A percentile compares a stretch with the other conserved stretches of the same genome.
phyloP scores from a whole-genome alignment of 1,284 basidiomycete species.

The Ganoderma leucocontextum region DNA sequence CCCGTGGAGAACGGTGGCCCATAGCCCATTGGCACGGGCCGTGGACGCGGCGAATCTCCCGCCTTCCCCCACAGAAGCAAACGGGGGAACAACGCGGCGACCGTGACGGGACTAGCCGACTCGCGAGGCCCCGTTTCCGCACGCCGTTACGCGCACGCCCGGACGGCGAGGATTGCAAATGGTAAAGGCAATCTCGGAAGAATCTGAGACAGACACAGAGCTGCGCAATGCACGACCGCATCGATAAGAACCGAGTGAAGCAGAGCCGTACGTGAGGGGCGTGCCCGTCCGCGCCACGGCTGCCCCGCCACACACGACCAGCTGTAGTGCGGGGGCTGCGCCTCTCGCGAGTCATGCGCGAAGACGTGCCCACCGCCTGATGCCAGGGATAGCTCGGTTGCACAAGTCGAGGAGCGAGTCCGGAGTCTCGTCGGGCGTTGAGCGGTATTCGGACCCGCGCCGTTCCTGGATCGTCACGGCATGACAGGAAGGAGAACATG shows the following conservation, averaged over 20 bases:
- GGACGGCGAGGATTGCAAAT: constrained; percentile 22
- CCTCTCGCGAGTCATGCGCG: constrained; percentile 26
- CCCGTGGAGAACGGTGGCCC: background rate
- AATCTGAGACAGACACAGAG: constrained; percentile 28
- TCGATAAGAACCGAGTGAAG: constrained; percentile 29
- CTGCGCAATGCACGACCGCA: constrained; percentile 25
- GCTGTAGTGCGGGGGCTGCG: constrained; percentile 26
- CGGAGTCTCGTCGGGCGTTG: constrained; percentile 31
- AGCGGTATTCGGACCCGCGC: constrained; percentile 32
- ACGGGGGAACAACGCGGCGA: constrained; percentile 23
- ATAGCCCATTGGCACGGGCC: background rate
- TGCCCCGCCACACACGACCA: constrained; percentile 18
- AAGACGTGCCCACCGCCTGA: constrained; percentile 17
- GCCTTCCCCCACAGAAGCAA: constrained; percentile 14
- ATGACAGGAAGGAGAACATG: constrained; percentile 2
- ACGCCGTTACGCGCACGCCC: constrained; percentile 15
- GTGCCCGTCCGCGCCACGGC: constrained; percentile 20
- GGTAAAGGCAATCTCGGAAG: constrained; percentile 32
- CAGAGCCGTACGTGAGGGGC: constrained; percentile 27
- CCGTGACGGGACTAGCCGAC: constrained; percentile 8
- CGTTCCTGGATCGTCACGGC: constrained; percentile 13
- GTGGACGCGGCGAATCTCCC: constrained; percentile 1
- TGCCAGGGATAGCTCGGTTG: constrained; percentile 21
- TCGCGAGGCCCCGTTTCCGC: constrained; percentile 16
- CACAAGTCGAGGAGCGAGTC: constrained; percentile 24